Evolutionary conservation across 345 rosid genomes (phyloP).

Genomic region (Gossypium mustelinum): DNA sequence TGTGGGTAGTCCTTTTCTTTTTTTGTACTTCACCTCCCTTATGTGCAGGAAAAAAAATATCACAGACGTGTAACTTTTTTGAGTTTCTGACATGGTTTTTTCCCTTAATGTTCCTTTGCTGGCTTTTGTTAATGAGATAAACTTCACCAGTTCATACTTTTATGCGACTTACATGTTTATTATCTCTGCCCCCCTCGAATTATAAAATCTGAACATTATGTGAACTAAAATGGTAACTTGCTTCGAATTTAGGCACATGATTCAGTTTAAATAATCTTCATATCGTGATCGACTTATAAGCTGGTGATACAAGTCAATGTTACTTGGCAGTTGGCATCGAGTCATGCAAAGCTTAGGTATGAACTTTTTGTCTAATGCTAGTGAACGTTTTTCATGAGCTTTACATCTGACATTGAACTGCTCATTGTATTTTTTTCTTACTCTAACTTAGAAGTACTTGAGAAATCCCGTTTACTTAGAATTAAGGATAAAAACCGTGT

Average conservation of each 20-base stretch:
- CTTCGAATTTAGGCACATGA: not conserved
- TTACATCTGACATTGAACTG: not conserved
- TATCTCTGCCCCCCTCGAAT: not conserved
- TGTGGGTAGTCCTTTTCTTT: slow-evolving; percentile 10
- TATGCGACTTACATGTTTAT: not conserved
- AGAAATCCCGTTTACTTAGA: not conserved
- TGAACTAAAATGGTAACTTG: not conserved
- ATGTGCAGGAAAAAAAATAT: slow-evolving; percentile 23
- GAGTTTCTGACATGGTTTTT: slow-evolving; percentile 21
- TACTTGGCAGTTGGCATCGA: not conserved
- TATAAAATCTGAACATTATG: not conserved
- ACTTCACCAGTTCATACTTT: slow-evolving; percentile 6
- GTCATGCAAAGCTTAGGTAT: not conserved
- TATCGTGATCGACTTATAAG: too few relatives aligned
- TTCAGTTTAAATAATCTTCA: not conserved
- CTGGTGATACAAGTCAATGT: too few relatives aligned
- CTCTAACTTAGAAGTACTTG: not conserved
- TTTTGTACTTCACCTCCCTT: slow-evolving; percentile 7
- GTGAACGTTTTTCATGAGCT: not conserved
- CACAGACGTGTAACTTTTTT: slow-evolving; percentile 20
- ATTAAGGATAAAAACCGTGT: not conserved
- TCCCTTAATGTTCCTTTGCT: slow-evolving; percentile 8
- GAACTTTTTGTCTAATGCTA: not conserved
- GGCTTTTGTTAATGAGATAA: slow-evolving; percentile 13
- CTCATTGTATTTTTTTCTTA: not conserved